Evolutionary conservation across 495 filamentous ascomycete genomes (phyloP), one percentile per base, ranked within the genome.

Genomic region (Penicillium canescens): DNA sequence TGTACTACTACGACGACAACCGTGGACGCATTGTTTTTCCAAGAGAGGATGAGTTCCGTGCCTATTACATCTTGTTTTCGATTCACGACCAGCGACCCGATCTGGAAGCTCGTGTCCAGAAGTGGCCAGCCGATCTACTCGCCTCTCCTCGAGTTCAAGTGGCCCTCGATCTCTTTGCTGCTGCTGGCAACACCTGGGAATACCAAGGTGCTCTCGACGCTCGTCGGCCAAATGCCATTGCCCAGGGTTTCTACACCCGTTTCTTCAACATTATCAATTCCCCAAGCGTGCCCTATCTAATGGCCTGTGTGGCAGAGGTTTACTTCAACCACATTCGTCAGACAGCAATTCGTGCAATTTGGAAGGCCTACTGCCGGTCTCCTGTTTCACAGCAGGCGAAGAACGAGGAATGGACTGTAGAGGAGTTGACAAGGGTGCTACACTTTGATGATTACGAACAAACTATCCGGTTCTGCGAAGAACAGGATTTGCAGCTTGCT

Each of bases 271-370:
- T 94, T 35, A 74, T 97, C 37, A 78, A 83, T 47, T 86, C 87
- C 9, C 79, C 79, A 2, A 70, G 77, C 45, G 83, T 92, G 2
- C 90, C 93, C 0, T 98, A 96, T 68, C 80, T 92, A 16, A 93
- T 95, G 87, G 93, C 89, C 6, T 97, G 93, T 66, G 86, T 96
- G 36, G 92, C 92, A 2, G 92, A 97, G 65, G 86, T 92, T 13
- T 89, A 92, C 57, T 98, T 98, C 71, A 89, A 86, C 46, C 74
- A 83, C 13, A 76, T 98, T 21, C 90, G 94, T 18, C 86, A 87
- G 53, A 84, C 79, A 16, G 86, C 91, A 5, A 78, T 98, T 40
- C 85, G 85, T 50, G 81, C 85, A 2, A 81, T 98, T 9, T 81
- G 74, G 72, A 79, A 74, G 46, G 78, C 70, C 6, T 86, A 80